phyloP scores from a whole-genome alignment of 2,329 filamentous ascomycete genomes.

The Chrysosporium keratinophilum region DNA sequence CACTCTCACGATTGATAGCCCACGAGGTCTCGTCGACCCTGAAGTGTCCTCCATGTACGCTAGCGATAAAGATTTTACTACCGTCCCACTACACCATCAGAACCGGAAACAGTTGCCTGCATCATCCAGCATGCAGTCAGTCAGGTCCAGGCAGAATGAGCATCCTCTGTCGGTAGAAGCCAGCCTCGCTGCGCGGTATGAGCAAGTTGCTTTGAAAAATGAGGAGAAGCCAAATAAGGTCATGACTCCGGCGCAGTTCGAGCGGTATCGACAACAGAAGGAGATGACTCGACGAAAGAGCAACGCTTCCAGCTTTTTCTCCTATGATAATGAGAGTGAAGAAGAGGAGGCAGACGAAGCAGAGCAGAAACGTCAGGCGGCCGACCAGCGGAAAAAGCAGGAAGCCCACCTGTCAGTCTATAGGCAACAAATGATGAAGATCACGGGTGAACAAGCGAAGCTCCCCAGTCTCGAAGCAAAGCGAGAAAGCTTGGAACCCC shows the following conservation, averaged over 20 bases:
- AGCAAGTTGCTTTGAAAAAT: constrained; percentile 28
- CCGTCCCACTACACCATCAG: constrained; percentile 10
- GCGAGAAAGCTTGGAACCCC: constrained; percentile 48
- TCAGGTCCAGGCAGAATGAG: neutral
- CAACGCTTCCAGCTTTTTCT: constrained; percentile 40
- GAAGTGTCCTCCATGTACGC: constrained; percentile 14
- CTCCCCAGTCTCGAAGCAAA: constrained; percentile 37
- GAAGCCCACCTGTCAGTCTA: constrained; percentile 85
- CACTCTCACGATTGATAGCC: neutral
- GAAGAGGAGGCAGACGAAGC: constrained; percentile 57
- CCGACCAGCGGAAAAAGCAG: constrained; percentile 72
- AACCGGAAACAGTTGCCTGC: neutral
- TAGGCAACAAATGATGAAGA: constrained; percentile 93
- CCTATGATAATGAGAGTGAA: constrained; percentile 50
- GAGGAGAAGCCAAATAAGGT: constrained; percentile 54
- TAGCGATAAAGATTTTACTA: constrained; percentile 14
- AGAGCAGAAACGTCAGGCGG: constrained; percentile 62
- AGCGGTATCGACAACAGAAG: constrained; percentile 58
- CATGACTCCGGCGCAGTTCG: constrained; percentile 84
- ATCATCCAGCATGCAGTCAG: neutral
- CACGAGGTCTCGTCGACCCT: constrained; percentile 7
- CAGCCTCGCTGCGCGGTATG: constrained; percentile 38
- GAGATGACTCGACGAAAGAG: constrained; percentile 57
- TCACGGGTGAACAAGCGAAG: constrained; percentile 57
- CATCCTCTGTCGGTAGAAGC: constrained; percentile 34